Base-by-base conservation (phyloP, 1,284 basidiomycete genomes). In the Apiotrichum domesticum region DNA sequence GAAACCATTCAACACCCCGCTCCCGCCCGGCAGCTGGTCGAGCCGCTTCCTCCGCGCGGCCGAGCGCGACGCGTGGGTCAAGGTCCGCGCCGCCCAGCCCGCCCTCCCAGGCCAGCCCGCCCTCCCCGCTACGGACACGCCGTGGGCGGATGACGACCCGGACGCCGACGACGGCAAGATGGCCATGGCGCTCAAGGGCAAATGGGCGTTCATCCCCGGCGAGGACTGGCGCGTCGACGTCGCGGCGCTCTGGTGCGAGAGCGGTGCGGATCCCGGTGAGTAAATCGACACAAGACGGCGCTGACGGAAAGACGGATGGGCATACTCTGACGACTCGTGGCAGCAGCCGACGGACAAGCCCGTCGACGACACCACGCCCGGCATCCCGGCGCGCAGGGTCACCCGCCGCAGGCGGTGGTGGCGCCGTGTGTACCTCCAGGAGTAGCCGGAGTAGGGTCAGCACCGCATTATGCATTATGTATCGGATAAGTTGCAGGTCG, bases 221-320 rank as follows among this genome's bases (percentile, higher is more conserved):
- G 75, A 76, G 58, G 75, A 76, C 50, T 77, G 75, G 75, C 63
- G 69, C 40, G 71, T 76, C 3, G 73, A 77, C 54, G 61, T 68
- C 29, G 66, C 61, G 32, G 73, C 68, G 5, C 56, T 70, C n/a
- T 77, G 75, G 74, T 67, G 66, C 55, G 65, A 66, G 3, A 56
- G 55, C 1, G 75, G 71, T 2, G 62, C 66, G 0, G 75, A 77
- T 54, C 61, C 60, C 5, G 70, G 73, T 73, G 57, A 63, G 70
- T 64, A 4, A 33, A 9, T 5, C 32, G 3, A 34, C 33, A 9
- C 45, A 14, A 8, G 9, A 29, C 6, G 1, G 29, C 50, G 46
- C 47, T 55, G 41, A 46, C 33, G 3, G 48, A 6, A 51, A 67
- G 75, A 74, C 32, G 74, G 75, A 3, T 77, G 75, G 75, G 63